A percentile compares a stretch with the other conserved stretches of the same genome.
Conservation (phyloP, 2,329 filamentous ascomycete genomes). For the Phialophora chinensis region DNA sequence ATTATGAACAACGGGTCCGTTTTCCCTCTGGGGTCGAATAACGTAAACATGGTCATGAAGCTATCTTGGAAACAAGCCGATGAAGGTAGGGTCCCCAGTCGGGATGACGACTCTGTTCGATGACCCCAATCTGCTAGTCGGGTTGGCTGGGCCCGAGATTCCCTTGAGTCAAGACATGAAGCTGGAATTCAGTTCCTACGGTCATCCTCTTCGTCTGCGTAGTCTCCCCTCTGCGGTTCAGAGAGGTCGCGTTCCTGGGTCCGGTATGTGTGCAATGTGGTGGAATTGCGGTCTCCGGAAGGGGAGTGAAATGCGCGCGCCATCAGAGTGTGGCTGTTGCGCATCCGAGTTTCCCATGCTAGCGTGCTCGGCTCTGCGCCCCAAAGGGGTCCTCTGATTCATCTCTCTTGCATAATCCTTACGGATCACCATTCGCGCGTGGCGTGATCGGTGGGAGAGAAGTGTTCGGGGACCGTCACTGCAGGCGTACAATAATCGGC, state of each 20-base stretch:
- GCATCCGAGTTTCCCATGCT: neutral
- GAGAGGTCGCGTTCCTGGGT: neutral
- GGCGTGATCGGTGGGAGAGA: neutral
- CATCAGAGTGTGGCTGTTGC: neutral
- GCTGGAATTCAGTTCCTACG: neutral
- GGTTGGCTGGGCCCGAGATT: neutral
- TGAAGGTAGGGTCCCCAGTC: too few relatives aligned
- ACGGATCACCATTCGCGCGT: neutral
- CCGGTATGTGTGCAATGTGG: neutral
- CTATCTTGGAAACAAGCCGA: neutral
- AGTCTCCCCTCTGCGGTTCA: neutral
- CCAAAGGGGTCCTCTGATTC: neutral
- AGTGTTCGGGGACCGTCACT: neutral
- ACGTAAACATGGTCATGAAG: neutral
- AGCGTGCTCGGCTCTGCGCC: too few relatives aligned
- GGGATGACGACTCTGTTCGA: neutral
- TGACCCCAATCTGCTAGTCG: neutral
- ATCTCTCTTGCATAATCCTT: neutral
- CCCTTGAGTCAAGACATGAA: neutral
- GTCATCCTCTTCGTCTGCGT: neutral
- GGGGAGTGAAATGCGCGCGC: too few relatives aligned
- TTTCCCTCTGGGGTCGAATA: neutral
- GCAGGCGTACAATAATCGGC: neutral
- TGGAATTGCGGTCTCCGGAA: neutral
- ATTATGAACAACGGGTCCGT: neutral